phyloP scores from a whole-genome alignment of 1,284 basidiomycete species.

The Microbotryum saponariae region DNA sequence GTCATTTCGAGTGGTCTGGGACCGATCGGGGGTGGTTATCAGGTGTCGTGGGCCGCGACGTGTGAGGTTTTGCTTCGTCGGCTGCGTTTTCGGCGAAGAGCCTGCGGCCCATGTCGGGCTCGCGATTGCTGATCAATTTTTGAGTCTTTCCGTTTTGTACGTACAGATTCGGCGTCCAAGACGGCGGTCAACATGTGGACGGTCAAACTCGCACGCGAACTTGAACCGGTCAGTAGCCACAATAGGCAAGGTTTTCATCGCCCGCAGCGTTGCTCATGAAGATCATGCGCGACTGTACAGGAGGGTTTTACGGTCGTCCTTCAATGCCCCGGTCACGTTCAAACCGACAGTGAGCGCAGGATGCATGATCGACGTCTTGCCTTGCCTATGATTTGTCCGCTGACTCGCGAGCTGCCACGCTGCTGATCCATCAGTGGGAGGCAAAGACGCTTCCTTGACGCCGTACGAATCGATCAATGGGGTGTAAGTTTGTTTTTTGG shows the following conservation, averaged over 20 bases:
- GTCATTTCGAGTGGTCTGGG: background rate
- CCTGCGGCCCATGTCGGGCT: too few relatives aligned
- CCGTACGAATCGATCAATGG: too few relatives aligned
- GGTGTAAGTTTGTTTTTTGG: too few relatives aligned
- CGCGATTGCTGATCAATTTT: too few relatives aligned
- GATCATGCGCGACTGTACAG: background rate
- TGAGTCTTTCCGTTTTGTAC: background rate
- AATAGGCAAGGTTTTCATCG: background rate
- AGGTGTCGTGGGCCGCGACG: background rate
- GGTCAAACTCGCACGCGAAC: constrained; percentile 20
- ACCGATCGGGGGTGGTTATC: background rate
- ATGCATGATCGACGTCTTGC: too few relatives aligned
- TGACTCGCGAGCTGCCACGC: too few relatives aligned
- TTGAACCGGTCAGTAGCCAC: constrained; percentile 5
- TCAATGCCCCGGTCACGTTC: background rate
- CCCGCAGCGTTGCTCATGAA: background rate
- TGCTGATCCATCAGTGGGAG: too few relatives aligned
- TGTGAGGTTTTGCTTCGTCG: background rate
- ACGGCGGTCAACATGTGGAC: constrained; percentile 25
- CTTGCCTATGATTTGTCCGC: too few relatives aligned
- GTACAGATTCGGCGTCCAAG: constrained; percentile 24
- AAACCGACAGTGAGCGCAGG: background rate
- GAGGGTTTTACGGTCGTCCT: background rate
- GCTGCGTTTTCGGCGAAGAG: background rate
- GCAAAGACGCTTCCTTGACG: too few relatives aligned